phyloP scores from a whole-genome alignment of 2,329 filamentous ascomycete genomes.

The Penicillium paneum region DNA sequence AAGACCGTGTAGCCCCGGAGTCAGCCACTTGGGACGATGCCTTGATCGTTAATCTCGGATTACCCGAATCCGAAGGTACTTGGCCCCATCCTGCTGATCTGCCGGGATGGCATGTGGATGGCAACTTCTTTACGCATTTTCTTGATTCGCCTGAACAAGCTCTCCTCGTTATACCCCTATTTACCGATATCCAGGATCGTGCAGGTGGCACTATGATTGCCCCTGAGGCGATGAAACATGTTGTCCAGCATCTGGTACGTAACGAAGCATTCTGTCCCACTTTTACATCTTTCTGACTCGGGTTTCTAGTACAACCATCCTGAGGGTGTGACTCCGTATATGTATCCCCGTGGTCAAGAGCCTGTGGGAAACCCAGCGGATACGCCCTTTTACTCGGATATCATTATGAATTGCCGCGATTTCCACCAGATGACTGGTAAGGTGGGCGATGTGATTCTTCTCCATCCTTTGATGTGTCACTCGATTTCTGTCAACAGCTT shows the following conservation, averaged over 20 bases:
- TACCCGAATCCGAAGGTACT: constrained; percentile 50
- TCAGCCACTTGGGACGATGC: constrained; percentile 63
- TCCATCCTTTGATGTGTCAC: constrained; percentile 57
- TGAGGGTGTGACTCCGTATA: constrained; percentile 63
- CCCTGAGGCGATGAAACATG: constrained; percentile 54
- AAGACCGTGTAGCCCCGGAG: constrained; percentile 50
- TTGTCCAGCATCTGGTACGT: constrained; percentile 55
- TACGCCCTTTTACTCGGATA: constrained; percentile 37
- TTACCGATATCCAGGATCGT: constrained; percentile 58
- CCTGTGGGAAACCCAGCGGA: constrained; percentile 11
- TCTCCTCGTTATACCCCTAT: constrained; percentile 65
- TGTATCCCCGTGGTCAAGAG: constrained; percentile 55
- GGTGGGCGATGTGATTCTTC: constrained; percentile 52
- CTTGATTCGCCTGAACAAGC: constrained; percentile 68
- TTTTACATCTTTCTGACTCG: neutral
- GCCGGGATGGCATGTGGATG: constrained; percentile 66
- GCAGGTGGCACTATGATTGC: constrained; percentile 66
- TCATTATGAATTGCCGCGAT: constrained; percentile 40
- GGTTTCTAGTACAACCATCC: constrained; percentile 53
- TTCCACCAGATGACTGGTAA: constrained; percentile 54
- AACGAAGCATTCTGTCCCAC: neutral
- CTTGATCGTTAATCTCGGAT: constrained; percentile 68
- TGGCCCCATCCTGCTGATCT: constrained; percentile 52
- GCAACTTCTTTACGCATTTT: constrained; percentile 70
- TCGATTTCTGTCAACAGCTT: constrained; percentile 51